phyloP scores from a whole-genome alignment of 2,329 filamentous ascomycete species.

The Claviceps sp. region DNA sequence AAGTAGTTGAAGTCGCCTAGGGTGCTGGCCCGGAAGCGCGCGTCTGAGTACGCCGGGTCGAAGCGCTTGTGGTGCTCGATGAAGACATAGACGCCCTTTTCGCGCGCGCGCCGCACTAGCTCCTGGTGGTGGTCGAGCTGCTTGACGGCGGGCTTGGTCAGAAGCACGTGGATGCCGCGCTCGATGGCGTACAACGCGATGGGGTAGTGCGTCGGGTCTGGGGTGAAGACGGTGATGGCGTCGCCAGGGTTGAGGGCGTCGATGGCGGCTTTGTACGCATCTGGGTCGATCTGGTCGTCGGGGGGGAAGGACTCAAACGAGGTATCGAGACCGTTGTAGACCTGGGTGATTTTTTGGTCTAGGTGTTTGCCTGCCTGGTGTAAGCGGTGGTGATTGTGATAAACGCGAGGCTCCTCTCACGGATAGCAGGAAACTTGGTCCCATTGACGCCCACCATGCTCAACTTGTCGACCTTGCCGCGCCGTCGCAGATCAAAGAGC shows the following conservation, averaged over 20 bases:
- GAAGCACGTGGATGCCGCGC: constrained; percentile 74
- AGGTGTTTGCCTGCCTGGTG: constrained; percentile 57
- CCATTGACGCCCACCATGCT: constrained; percentile 86
- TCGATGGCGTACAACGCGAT: constrained; percentile 89
- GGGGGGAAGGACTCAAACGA: constrained; percentile 73
- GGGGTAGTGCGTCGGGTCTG: constrained; percentile 82
- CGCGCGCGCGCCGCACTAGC: constrained; percentile 57
- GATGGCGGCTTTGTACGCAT: constrained; percentile 81
- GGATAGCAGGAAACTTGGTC: constrained; percentile 80
- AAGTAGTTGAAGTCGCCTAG: constrained; percentile 97
- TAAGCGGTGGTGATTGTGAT: background rate
- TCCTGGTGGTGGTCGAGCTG: constrained; percentile 65
- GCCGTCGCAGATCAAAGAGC: constrained; percentile 73
- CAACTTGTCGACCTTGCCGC: constrained; percentile 76
- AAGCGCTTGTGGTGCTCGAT: constrained; percentile 95
- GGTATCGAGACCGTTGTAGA: constrained; percentile 80
- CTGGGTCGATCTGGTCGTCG: constrained; percentile 58
- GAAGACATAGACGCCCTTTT: constrained; percentile 76
- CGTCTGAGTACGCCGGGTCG: constrained; percentile 86
- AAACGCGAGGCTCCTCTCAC: constrained; percentile 32
- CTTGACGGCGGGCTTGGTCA: constrained; percentile 91
- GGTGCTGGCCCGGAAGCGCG: constrained; percentile 58
- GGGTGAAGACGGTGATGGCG: constrained; percentile 92
- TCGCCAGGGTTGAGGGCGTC: constrained; percentile 69
- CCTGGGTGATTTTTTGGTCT: constrained; percentile 71